These are phyloP conservation scores for Dactylis glomerata DNA, from an alignment of 176 grass and related monocot genomes.

Conservation along the genomic window DNA sequence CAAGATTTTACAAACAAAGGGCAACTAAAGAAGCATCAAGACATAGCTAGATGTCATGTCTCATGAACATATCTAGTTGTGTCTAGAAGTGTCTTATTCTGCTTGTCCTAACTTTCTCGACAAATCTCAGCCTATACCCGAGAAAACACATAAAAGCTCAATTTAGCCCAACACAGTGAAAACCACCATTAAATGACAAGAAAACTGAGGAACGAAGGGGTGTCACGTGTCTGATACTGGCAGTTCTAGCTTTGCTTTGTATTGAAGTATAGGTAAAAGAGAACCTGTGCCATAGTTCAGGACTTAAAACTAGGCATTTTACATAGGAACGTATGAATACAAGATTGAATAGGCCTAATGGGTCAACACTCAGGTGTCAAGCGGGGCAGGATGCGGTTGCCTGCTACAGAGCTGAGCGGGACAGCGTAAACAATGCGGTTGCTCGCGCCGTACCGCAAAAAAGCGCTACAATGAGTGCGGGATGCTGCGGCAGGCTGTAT, in stretches of 20 bases:
- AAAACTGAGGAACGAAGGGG: neutral
- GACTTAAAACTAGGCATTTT: neutral
- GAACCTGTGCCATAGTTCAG: neutral
- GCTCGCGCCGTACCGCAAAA: no score
- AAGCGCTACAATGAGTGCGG: no score
- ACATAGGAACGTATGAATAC: neutral
- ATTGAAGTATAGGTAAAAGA: neutral
- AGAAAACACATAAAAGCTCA: neutral
- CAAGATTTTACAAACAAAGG: neutral
- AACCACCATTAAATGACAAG: neutral
- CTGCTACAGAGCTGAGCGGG: no score
- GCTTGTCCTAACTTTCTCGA: neutral
- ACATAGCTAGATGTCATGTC: neutral
- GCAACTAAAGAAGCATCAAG: constrained; percentile 1
- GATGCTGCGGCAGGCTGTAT: no score
- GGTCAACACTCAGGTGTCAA: neutral
- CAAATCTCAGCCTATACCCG: neutral
- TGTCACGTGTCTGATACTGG: neutral
- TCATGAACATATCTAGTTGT: neutral
- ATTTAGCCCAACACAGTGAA: neutral
- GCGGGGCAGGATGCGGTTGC: no score
- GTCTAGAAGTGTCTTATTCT: neutral
- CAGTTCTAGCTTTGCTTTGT: neutral
- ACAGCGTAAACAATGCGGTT: no score
- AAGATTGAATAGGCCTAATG: neutral